Evolutionary conservation across 78 protist genomes (phyloP), one percentile per base, ranked within the genome.

Genomic region (Goniomonas avonlea): DNA sequence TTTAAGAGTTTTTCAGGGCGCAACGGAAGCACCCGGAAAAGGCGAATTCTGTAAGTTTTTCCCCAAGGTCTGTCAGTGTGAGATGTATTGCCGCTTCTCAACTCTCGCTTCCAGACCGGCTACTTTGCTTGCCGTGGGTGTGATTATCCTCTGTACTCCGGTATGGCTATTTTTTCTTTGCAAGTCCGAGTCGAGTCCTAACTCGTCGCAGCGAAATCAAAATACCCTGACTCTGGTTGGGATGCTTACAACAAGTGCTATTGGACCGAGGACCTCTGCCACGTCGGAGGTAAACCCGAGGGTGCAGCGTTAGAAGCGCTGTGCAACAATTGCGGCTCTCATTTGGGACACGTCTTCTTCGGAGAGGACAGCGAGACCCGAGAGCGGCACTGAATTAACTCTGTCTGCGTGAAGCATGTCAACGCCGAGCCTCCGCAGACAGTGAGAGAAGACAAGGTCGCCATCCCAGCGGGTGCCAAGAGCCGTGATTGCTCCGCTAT

Each of bases 371-470:
- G 65, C 65, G 21, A 21, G 65, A 27, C 65, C 65, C 23, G 29
- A 29, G 65, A 56, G 65, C 65, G 65, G 3, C 65, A 56, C 65
- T 56, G 65, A 56, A 56, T 56, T 11, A 56, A 56, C 65, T 56
- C 65, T 1, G 29, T 56, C 65, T 56, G 65, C 29, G 18, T 29
- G 65, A 1, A 17, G 53, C 13, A 13, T 45, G 53, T 45, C 25
- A 17, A 13, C 13, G 53, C 9, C 53, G 13, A n/a, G n/a, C n/a
- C n/a, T n/a, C n/a, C n/a, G n/a, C n/a, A n/a, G n/a, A n/a, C n/a
- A n/a, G n/a, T n/a, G n/a, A n/a, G n/a, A n/a, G n/a, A n/a, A n/a
- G n/a, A n/a, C n/a, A n/a, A n/a, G n/a, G n/a, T n/a, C n/a, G n/a
- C n/a, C n/a, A n/a, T n/a, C n/a, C n/a, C n/a, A n/a, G n/a, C n/a